These are phyloP conservation scores for Arabidopsis arenosa DNA, from an alignment of 345 rosid genomes.

Conservation along the genomic window DNA sequence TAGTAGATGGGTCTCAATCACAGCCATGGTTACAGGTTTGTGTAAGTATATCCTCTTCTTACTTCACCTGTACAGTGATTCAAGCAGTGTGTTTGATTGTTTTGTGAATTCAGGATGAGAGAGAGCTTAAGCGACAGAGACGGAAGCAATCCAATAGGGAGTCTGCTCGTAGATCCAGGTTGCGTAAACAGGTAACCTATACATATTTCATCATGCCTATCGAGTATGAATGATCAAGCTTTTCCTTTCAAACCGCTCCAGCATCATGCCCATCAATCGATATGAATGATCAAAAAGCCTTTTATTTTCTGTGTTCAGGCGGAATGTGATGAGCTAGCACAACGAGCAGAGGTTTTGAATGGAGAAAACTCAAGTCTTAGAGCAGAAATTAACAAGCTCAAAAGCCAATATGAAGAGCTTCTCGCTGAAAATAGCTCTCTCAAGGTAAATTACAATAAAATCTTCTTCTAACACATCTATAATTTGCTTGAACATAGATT, in stretches of 20 bases:
- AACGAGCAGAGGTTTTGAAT: constrained; percentile 77
- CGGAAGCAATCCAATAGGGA: constrained; percentile 97
- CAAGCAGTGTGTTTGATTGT: constrained; percentile 6
- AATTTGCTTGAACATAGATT: constrained; percentile 1
- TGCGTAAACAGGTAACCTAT: constrained; percentile 86
- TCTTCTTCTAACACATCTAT: neutral
- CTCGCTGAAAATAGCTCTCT: constrained; percentile 70
- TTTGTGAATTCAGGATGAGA: constrained; percentile 66
- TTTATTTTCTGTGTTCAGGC: constrained; percentile 55
- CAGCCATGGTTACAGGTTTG: constrained; percentile 87
- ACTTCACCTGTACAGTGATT: neutral
- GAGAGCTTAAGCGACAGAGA: constrained; percentile 91
- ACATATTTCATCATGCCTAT: neutral
- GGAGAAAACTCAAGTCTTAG: constrained; percentile 83
- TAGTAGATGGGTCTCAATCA: constrained; percentile 66
- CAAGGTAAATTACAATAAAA: constrained; percentile 54
- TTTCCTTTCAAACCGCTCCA: neutral
- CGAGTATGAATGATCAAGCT: constrained; percentile 16
- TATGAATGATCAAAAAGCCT: constrained; percentile 3
- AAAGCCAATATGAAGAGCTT: constrained; percentile 75
- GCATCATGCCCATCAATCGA: constrained; percentile 19
- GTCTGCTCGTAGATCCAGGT: constrained; percentile 91
- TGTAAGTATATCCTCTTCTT: neutral
- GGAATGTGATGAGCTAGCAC: constrained; percentile 95
- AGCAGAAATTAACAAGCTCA: constrained; percentile 75